Base-by-base conservation (phyloP, 306 rosid species). In the Lathyrus tuberosus region DNA sequence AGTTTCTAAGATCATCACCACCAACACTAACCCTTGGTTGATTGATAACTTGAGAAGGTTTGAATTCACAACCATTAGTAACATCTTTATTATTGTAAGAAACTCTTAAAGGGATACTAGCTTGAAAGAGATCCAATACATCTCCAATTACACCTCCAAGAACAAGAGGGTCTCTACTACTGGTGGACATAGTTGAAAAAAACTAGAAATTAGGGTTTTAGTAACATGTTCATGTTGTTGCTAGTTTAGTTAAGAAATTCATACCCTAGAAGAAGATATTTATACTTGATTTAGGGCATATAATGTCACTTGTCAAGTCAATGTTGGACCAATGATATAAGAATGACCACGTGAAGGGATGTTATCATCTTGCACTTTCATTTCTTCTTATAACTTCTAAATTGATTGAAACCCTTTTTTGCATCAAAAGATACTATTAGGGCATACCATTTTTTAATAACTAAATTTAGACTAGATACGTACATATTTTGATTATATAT, bases 1-100 rank as follows among this genome's bases (percentile, higher is more conserved):
- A 78, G 80, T 78, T 74, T 56, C 86, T 70, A 31, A 82, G 78
- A 67, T 78, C 83, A 71, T 82, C 61, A 10, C 86, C 86, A 8
- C 86, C 86, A 41, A 82, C 18, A 24, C 4, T n/a, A 12, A 82
- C 43, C 16, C 86, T 68, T 5, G 86, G 86, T 65, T 66, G 83
- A 44, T 46, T 46, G 40, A 44, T 47, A 60, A 82, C 78, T 43
- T 65, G 70, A 2, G 86, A 82, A 5, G 86, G 86, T 53, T 44
- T 82, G 68, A 82, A 65, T 28, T 78, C 78, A 53, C 69, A 52
- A 1, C 86, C 83, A 65, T 78, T 82, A 48, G 1, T 58, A 26
- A 74, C 60, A 26, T 82, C 76, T 74, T 49, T 74, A 40, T 12
- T 53, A 6, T 5, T 30, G 35, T 65, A 82, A 0, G 61, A 14